phyloP scores from a whole-genome alignment of 306 rosid genomes.

The Prunus padus region DNA sequence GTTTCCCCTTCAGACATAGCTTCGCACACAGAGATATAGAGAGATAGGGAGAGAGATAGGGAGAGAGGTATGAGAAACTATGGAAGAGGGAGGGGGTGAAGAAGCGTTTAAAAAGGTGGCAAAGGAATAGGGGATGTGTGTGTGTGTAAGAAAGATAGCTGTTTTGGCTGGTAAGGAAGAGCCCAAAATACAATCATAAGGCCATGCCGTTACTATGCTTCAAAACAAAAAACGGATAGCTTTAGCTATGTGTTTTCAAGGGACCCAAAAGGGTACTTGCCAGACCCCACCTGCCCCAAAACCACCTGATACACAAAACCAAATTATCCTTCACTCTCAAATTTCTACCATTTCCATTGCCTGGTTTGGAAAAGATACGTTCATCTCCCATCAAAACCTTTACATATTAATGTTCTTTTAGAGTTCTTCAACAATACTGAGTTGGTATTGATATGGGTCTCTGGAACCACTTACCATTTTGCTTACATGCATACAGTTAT shows the following conservation, averaged over 20 bases:
- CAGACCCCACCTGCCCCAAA: constrained; percentile 21
- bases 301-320: not conserved
- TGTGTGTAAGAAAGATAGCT: constrained; percentile 8
- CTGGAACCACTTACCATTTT: not conserved
- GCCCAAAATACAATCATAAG: constrained; percentile 51
- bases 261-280: constrained; percentile 28
- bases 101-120: constrained; percentile 33
- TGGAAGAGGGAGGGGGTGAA: not conserved
- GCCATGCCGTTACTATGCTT: constrained; percentile 46
- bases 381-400: no score
- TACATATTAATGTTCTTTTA: not conserved
- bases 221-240: constrained; percentile 38
- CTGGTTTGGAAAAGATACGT: not conserved
- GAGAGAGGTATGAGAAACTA: not conserved
- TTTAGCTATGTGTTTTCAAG: constrained; percentile 4
- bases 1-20: constrained; percentile 18
- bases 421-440: not conserved
- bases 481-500: not conserved
- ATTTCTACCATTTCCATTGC: not conserved
- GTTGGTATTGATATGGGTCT: not conserved
- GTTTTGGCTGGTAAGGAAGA: constrained; percentile 10
- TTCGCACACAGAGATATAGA: not conserved
- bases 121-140: constrained; percentile 5
- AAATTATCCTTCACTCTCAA: not conserved
- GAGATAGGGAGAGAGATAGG: not conserved